Percentiles rank a stretch among this genome's conserved stretches.
Conservation (phyloP, 1,139 yeast genomes). For the Meyerozyma sp. region DNA sequence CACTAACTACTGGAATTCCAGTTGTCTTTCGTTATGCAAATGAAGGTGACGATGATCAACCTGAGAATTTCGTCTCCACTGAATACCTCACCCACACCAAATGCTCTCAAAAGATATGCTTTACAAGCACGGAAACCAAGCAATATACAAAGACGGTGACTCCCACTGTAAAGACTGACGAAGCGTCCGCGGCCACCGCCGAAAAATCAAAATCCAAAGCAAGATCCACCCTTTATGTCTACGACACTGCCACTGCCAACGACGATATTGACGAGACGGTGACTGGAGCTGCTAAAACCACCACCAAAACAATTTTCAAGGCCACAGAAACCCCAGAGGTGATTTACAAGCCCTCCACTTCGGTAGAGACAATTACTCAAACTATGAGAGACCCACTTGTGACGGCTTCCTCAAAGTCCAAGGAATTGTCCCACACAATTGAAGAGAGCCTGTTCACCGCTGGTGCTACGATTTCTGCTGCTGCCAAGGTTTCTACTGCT, state of each 20-base stretch:
- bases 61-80: background rate
- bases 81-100: background rate
- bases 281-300: slow-evolving; percentile 10
- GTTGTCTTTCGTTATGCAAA: slow-evolving; percentile 28
- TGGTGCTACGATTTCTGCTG: slow-evolving; percentile 5
- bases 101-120: background rate
- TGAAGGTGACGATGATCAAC: slow-evolving; percentile 2
- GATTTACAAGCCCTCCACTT: slow-evolving; percentile 14
- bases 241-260: slow-evolving; percentile 5
- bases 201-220: slow-evolving; percentile 1
- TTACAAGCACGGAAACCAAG: background rate
- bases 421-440: slow-evolving; percentile 9
- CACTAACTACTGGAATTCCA: slow-evolving; percentile 24
- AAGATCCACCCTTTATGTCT: slow-evolving; percentile 8
- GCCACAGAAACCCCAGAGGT: slow-evolving; percentile 20
- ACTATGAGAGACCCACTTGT: slow-evolving; percentile 24
- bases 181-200: background rate
- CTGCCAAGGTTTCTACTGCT: background rate
- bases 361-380: slow-evolving; percentile 14
- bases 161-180: background rate
- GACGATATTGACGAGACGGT: slow-evolving; percentile 1
- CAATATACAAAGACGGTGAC: background rate
- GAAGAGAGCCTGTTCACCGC: slow-evolving; percentile 1
- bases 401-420: slow-evolving; percentile 16
- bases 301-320: slow-evolving; percentile 21